A percentile compares a stretch with the other conserved stretches of the same genome.
Conservation (phyloP, 2,329 filamentous ascomycete species). For the Periconia sp. region DNA sequence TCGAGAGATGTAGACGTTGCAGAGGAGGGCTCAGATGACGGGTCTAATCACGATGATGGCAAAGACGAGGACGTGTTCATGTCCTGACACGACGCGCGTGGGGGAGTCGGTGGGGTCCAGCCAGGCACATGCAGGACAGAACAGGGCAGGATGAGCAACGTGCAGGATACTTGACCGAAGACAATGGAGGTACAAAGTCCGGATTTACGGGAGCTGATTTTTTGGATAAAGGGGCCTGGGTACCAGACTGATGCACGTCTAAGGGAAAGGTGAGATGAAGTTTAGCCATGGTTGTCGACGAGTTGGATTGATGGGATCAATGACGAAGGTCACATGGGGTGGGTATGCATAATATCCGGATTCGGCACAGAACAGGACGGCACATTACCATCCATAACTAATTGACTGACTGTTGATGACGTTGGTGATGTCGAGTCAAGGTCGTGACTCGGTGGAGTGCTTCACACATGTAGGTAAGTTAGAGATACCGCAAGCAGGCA, state of each 20-base stretch:
- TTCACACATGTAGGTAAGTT: background rate
- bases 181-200: background rate
- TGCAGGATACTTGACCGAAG: background rate
- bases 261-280: background rate
- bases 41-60: background rate
- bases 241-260: background rate
- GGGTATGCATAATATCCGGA: too few species aligned
- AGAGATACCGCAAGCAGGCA: too few species aligned
- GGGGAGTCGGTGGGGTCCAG: background rate
- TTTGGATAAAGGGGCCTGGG: background rate
- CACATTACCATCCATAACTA: too few species aligned
- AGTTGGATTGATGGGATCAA: too few species aligned
- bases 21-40: background rate
- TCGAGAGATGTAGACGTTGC: background rate
- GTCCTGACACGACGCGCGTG: background rate
- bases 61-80: background rate
- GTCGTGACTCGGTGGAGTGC: too few species aligned
- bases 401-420: background rate
- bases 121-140: too few species aligned
- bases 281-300: background rate
- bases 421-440: background rate
- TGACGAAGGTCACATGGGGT: too few species aligned
- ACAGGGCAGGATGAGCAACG: background rate
- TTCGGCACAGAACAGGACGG: too few species aligned
- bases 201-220: too few species aligned